Percentiles rank a stretch among this genome's conserved stretches.
These are phyloP conservation scores for Xylariaceae sp. DNA, from an alignment of 2,329 filamentous ascomycete genomes.

Conservation along the genomic window DNA sequence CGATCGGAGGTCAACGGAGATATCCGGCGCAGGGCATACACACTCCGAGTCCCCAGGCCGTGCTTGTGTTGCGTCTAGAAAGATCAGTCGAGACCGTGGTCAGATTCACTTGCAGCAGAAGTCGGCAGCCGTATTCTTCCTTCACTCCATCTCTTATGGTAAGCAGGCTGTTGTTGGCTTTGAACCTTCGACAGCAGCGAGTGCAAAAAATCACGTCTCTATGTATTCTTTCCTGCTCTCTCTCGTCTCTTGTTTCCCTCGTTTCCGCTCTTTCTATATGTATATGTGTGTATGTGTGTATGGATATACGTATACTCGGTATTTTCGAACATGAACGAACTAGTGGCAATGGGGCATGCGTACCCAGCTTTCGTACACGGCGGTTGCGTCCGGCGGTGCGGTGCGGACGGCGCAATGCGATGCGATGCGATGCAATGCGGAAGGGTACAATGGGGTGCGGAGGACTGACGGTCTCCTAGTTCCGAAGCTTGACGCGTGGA, in stretches of 20 bases:
- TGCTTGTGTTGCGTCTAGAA: constrained; percentile 8
- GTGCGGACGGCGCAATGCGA: not conserved
- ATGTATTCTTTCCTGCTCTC: not conserved
- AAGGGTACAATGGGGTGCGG: constrained; percentile 7
- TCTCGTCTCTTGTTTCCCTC: not conserved
- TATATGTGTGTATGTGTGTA: not conserved
- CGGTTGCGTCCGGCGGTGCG: constrained; percentile 8
- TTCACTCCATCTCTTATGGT: constrained; percentile 16
- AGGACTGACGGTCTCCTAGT: constrained; percentile 3
- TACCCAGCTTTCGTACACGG: constrained; percentile 12
- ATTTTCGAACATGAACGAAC: not conserved
- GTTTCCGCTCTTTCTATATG: not conserved
- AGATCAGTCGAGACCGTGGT: not conserved
- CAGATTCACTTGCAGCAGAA: constrained; percentile 15
- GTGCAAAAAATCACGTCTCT: not conserved
- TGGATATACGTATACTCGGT: not conserved
- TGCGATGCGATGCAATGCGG: constrained; percentile 1
- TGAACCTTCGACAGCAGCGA: not conserved
- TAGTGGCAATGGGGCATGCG: constrained; percentile 2
- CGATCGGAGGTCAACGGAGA: not conserved
- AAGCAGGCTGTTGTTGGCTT: not conserved
- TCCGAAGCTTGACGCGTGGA: constrained; percentile 4
- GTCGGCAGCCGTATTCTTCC: constrained; percentile 13
- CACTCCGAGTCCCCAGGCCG: not conserved
- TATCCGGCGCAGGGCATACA: not conserved